A percentile compares a stretch with the other conserved stretches of the same genome.
Evolutionary conservation across 768 basidiomycete species (phyloP).

Genomic region (Exsudoporus frostii): DNA sequence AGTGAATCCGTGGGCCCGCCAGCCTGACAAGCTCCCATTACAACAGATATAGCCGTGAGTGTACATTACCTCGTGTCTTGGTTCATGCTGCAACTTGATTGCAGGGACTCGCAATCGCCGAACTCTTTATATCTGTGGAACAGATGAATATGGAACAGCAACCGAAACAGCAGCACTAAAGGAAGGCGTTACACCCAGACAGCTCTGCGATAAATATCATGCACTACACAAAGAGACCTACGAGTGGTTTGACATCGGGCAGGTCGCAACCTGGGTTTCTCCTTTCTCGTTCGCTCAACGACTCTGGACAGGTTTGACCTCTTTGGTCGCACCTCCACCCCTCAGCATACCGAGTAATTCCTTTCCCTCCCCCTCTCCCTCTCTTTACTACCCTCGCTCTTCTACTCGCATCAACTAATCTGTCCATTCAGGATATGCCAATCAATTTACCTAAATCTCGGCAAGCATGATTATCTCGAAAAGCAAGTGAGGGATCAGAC

Average conservation of each 20-base stretch:
- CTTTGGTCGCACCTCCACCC: conserved; percentile 93
- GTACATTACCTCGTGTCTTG: neutral
- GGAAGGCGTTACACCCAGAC: conserved; percentile 73
- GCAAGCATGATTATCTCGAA: conserved; percentile 70
- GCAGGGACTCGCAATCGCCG: conserved; percentile 73
- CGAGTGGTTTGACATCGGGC: conserved; percentile 97
- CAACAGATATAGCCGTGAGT: conserved; percentile 60
- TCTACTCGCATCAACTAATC: neutral
- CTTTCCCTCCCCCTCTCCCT: neutral
- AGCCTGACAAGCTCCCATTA: neutral
- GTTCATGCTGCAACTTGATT: neutral
- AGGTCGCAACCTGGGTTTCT: conserved; percentile 16
- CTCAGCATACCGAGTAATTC: conserved; percentile 79
- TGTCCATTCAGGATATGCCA: conserved; percentile 70
- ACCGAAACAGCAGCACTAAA: conserved; percentile 96
- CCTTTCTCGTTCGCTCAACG: neutral
- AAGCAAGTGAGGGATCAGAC: conserved; percentile 90
- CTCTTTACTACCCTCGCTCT: neutral
- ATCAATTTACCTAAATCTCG: conserved; percentile 81
- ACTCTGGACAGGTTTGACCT: conserved; percentile 71
- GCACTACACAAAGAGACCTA: conserved; percentile 88
- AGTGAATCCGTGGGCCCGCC: neutral
- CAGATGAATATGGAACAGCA: conserved; percentile 99
- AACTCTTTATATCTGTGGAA: conserved; percentile 94
- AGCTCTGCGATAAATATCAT: conserved; percentile 90